Evolutionary conservation across 805 yeast genomes (phyloP), one percentile per base, ranked within the genome.

Genomic region (Wickerhamiella alocasiicola): DNA sequence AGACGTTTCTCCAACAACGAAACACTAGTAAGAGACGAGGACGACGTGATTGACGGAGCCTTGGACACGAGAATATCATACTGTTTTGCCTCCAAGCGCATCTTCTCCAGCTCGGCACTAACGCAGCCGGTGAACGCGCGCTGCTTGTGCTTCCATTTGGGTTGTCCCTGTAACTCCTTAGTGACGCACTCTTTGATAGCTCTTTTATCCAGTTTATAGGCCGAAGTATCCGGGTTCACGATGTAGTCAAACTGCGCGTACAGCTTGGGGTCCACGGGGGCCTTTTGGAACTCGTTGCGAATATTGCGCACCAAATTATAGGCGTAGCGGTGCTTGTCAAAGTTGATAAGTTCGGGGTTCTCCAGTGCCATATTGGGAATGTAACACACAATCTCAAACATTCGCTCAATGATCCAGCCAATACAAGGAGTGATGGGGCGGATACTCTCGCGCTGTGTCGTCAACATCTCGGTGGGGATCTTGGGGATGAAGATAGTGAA

Each of bases 391-490:
- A 78, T 73, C 53, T 82, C 94, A 41, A 85, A 55, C 47, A 88
- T 62, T 46, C 93, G 74, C 50, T 81, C 88, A 18, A 80, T 65
- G 38, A 84, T 66, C 97, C 97, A 88, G 9, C 96, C 96, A 44
- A 84, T 73, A 53, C 95, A 87, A 2, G 94, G 91, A 5, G 84
- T 72, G 37, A 82, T 61, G 0, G 76, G 68, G 23, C 46, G 35
- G 11, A 41, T 17, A 9, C 47, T 48, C 15, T 31, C 40, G 11
- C 42, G 43, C 6, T n/a, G 12, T 11, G 6, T 17, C 17, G 39
- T 39, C n/a, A 55, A 42, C 27, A 40, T 31, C 3, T 44, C 43
- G 5, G 41, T 36, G 9, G 52, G 49, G 9, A 61, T 44, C 11
- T 41, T 40, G 1, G 64, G 64, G 17, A 61, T 49, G 38, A 45